These are phyloP conservation scores for Solanum pimpinellifolium DNA, from an alignment of 257 asterid genomes.

Conservation along the genomic window DNA sequence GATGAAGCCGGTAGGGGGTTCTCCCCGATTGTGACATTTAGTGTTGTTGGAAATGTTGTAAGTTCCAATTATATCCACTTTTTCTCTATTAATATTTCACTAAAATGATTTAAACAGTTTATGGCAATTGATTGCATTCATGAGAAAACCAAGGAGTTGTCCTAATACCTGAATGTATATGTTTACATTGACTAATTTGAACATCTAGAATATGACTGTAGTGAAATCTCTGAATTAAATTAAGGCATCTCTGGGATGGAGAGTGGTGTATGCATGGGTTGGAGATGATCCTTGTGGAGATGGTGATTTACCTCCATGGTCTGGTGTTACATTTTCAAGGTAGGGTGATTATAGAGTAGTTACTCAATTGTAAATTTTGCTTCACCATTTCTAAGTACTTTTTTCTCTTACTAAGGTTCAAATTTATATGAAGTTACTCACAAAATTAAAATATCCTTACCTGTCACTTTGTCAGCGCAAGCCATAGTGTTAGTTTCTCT, in stretches of 20 bases:
- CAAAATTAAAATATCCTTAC: not conserved
- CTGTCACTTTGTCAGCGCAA: not conserved
- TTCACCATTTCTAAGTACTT: not conserved
- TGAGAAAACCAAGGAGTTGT: not conserved
- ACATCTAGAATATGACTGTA: conserved; percentile 12
- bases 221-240: conserved; percentile 93
- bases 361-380: conserved; percentile 70
- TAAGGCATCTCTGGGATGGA: conserved; percentile 98
- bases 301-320: conserved; percentile 93
- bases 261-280: conserved; percentile 98
- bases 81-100: not conserved
- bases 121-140: not conserved
- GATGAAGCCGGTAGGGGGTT: too few relatives aligned
- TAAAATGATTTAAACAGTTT: not conserved
- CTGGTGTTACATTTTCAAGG: conserved; percentile 84
- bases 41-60: not conserved
- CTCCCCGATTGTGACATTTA: not conserved
- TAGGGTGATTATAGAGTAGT: conserved; percentile 88
- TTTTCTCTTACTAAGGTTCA: not conserved
- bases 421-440: not conserved
- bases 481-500: too few relatives aligned
- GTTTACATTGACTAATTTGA: not conserved
- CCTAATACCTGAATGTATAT: not conserved
- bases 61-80: not conserved
- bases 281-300: conserved; percentile 99